phyloP scores from a whole-genome alignment of 2,329 filamentous ascomycete genomes.

The Tetracladium maxilliforme region DNA sequence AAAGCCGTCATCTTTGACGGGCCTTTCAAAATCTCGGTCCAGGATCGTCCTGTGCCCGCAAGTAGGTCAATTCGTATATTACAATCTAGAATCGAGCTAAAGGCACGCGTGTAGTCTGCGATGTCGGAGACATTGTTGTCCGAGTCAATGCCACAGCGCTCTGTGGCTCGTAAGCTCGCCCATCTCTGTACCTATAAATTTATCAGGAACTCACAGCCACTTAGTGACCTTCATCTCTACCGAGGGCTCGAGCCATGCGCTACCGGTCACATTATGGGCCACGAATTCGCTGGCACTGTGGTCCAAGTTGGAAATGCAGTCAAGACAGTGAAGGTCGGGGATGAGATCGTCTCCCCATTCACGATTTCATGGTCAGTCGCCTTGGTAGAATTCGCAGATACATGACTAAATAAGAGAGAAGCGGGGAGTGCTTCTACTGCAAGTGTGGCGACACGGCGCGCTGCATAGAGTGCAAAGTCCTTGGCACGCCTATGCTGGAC shows the following conservation, averaged over 20 bases:
- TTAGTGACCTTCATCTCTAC: conserved; percentile 72
- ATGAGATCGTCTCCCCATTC: conserved; percentile 72
- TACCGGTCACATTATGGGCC: conserved; percentile 56
- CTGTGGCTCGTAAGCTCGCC: conserved; percentile 60
- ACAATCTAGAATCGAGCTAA: conserved; percentile 6
- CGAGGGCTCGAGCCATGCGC: conserved; percentile 62
- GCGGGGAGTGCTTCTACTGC: conserved; percentile 74
- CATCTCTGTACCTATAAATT: background rate
- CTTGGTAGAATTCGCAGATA: conserved; percentile 1
- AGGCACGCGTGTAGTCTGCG: too few relatives aligned
- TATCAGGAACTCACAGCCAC: background rate
- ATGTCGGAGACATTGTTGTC: conserved; percentile 64
- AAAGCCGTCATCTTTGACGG: conserved; percentile 81
- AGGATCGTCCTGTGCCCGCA: conserved; percentile 66
- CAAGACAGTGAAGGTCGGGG: conserved; percentile 54
- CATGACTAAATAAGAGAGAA: conserved; percentile 16
- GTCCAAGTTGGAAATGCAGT: conserved; percentile 54
- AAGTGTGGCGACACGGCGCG: conserved; percentile 61
- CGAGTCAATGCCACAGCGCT: conserved; percentile 73
- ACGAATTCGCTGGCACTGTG: conserved; percentile 75
- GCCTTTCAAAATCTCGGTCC: conserved; percentile 57
- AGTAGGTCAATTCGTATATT: conserved; percentile 12
- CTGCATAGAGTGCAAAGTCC: conserved; percentile 55
- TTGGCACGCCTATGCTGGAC: conserved; percentile 55
- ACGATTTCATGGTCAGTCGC: conserved; percentile 58